Evolutionary conservation across 108 stramenopile genomes (phyloP).

Genomic region (Phaeodactylum tricornutum): DNA sequence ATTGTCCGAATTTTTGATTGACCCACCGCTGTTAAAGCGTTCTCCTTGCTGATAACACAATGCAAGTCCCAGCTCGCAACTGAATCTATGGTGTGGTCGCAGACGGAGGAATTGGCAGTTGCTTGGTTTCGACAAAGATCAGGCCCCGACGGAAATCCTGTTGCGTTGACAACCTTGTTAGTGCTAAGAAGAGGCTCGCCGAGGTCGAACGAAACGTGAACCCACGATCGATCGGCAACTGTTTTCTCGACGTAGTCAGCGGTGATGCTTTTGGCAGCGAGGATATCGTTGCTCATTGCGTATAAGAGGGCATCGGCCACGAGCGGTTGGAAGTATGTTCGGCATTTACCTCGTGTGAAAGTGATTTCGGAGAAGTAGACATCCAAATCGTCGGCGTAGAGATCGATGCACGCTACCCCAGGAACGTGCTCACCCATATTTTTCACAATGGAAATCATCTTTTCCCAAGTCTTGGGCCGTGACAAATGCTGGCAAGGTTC

Average conservation of each 20-base stretch:
- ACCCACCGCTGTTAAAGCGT: no score
- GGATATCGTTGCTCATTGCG: not conserved
- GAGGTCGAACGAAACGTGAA: not conserved
- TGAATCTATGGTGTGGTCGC: no score
- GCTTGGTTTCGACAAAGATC: no score
- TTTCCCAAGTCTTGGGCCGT: slow-evolving; percentile 4
- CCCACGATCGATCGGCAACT: slow-evolving; percentile 1
- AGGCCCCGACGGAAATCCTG: no score
- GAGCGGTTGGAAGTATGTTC: not conserved
- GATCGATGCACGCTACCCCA: slow-evolving; percentile 1
- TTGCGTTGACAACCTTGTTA: no score
- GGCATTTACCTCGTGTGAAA: slow-evolving; percentile 1
- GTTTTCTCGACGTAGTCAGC: not conserved
- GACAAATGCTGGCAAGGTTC: not conserved
- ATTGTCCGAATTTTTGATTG: no score
- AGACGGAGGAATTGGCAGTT: no score
- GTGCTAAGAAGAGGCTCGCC: no score
- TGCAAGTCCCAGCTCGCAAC: no score
- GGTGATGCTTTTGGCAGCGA: not conserved
- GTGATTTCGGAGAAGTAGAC: slow-evolving; percentile 10
- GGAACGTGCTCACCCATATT: not conserved
- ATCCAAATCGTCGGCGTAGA: slow-evolving; percentile 5
- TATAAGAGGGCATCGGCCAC: slow-evolving; percentile 9
- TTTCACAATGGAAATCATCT: not conserved
- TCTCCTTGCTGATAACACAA: no score